Conservation (phyloP, 768 basidiomycete genomes). For the Rickenella mellea region DNA sequence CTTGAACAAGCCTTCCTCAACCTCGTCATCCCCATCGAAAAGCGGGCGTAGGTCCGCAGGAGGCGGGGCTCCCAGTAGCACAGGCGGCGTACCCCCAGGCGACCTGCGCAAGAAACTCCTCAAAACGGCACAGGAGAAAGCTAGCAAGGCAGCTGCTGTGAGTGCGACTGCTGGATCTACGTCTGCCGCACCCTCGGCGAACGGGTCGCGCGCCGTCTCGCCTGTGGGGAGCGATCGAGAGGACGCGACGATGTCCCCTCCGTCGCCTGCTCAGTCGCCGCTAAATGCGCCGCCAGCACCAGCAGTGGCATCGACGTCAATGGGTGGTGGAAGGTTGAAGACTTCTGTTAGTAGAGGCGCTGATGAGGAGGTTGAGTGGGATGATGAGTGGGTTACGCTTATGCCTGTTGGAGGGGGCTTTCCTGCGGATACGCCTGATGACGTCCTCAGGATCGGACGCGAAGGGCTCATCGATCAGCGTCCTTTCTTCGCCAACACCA, state of each 20-base stretch:
- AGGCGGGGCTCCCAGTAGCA: constrained; percentile 28
- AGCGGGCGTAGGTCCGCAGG: constrained; percentile 37
- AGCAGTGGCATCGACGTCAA: too few relatives aligned
- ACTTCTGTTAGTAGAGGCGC: background rate
- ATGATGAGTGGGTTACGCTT: background rate
- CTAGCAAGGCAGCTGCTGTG: constrained; percentile 21
- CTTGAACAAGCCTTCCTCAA: background rate
- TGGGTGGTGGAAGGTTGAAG: too few relatives aligned
- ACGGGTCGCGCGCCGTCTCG: constrained; percentile 21
- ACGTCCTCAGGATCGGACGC: background rate
- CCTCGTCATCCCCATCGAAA: too few relatives aligned
- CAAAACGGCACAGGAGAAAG: constrained; percentile 60
- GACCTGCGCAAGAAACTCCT: constrained; percentile 77
- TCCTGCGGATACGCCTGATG: background rate
- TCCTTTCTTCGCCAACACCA: constrained; percentile 85
- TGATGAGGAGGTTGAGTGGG: constrained; percentile 1
- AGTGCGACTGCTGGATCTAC: constrained; percentile 14
- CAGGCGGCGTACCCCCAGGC: constrained; percentile 43
- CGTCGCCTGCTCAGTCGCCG: constrained; percentile 29
- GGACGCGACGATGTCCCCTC: constrained; percentile 15
- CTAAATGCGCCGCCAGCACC: too few relatives aligned
- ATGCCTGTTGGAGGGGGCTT: background rate
- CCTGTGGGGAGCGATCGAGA: constrained; percentile 12
- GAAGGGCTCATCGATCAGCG: constrained; percentile 18
- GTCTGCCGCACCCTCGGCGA: constrained; percentile 7